Evolutionary conservation across 495 filamentous ascomycete species (phyloP), one percentile per base, ranked within the genome.

Genomic region (Penicillium diatomitis): DNA sequence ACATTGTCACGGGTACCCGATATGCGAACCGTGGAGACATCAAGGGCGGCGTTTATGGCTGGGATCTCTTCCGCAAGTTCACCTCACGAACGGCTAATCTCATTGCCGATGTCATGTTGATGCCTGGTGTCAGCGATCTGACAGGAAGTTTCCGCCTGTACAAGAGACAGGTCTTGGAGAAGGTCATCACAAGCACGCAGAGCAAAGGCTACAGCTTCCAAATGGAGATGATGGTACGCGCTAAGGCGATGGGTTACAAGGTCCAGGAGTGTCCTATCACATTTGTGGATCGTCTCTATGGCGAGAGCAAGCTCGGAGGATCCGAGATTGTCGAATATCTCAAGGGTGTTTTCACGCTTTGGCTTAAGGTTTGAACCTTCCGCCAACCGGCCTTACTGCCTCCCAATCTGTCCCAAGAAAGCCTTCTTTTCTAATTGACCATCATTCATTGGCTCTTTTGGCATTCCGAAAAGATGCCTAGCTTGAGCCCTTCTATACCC

Each of bases 131-230:
- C 10, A 92, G 87, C 60, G 92, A 98, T 63, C 67, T 98, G 64
- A 98, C 92, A 46, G 92, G 92, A 29, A 90, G 85, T 60, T 98
- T 96, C 69, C 72, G 92, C 46, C 62, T 98, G 66, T 98, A 98
- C 65, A 96, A 95, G 82, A 87, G 85, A 73, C 70, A 69, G 43
- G 87, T 96, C 51, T 69, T 98, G 57, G 79, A 96, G 69, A 87
- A 87, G 73, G 87, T 96, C 44, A 95, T 79, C 55, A 71, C 73
- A 61, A 85, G 81, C 61, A 96, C 90, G 37, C 83, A 94, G 70
- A 91, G 87, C 57, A 90, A 96, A 67, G 92, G 92, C 10, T 98
- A 96, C 64, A 91, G 87, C 29, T 97, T 97, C 76, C 92, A 98
- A 81, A 97, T 98, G 92, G 92, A 96, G 76, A 83, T 87, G 81